Conservation (phyloP, 805 yeast species). For the Metschnikowia sp. region DNA sequence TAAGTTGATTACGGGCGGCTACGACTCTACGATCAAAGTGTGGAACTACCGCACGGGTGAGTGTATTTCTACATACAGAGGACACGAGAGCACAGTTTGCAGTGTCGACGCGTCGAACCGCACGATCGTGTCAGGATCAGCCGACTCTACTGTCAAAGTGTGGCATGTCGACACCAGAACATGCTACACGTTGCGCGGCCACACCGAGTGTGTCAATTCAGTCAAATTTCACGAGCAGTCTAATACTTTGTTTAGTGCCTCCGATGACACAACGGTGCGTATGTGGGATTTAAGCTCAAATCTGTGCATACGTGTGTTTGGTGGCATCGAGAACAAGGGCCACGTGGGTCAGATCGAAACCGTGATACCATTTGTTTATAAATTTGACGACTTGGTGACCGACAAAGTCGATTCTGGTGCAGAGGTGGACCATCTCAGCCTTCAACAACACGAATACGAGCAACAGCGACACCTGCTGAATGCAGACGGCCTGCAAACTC, state of each 20-base stretch:
- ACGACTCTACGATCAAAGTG: conserved; percentile 87
- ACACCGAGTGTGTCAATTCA: conserved; percentile 85
- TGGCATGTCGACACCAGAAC: conserved; percentile 96
- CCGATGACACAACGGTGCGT: conserved; percentile 88
- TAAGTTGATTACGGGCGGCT: conserved; percentile 87
- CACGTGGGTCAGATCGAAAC: conserved; percentile 94
- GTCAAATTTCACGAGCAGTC: conserved; percentile 83
- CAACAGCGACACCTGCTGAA: conserved; percentile 10
- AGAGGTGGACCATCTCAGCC: conserved; percentile 26
- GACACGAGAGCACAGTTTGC: conserved; percentile 83
- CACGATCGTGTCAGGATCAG: conserved; percentile 87
- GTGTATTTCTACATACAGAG: conserved; percentile 89
- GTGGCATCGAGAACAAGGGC: conserved; percentile 69
- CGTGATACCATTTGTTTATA: conserved; percentile 79
- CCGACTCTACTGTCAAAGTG: conserved; percentile 86
- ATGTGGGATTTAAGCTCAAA: conserved; percentile 92
- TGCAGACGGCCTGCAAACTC: neutral
- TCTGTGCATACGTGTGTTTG: conserved; percentile 75
- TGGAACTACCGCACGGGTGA: conserved; percentile 96
- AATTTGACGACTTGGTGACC: conserved; percentile 50
- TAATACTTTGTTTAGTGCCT: conserved; percentile 76
- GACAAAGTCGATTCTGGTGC: conserved; percentile 37
- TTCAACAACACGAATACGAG: conserved; percentile 15
- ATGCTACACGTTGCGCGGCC: conserved; percentile 91
- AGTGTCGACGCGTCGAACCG: conserved; percentile 79